phyloP scores from a whole-genome alignment of 2,329 filamentous ascomycete genomes.

The Aspergillus intermedius region DNA sequence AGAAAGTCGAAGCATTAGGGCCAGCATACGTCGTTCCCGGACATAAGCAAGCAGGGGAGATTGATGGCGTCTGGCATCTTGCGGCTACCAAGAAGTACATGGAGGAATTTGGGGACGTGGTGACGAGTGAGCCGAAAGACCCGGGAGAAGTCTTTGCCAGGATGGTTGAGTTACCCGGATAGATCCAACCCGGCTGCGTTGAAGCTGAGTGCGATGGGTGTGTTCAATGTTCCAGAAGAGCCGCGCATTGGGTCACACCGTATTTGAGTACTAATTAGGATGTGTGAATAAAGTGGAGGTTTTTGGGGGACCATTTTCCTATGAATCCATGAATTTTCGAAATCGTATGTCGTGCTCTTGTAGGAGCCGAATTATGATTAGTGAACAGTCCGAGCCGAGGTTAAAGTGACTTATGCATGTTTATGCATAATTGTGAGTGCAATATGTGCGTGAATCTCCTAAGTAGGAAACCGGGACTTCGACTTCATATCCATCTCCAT shows the following conservation, averaged over 20 bases:
- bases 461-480: not conserved
- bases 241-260: not conserved
- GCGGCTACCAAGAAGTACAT: slow-evolving; percentile 5
- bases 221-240: not conserved
- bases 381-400: slow-evolving; percentile 9
- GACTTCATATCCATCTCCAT: too few relatives aligned
- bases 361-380: slow-evolving; percentile 2
- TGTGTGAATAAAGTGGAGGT: too few relatives aligned
- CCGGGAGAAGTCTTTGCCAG: not conserved
- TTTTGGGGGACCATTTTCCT: too few relatives aligned
- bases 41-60: slow-evolving; percentile 5
- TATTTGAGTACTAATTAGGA: not conserved
- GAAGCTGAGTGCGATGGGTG: not conserved
- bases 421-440: not conserved
- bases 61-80: slow-evolving; percentile 5
- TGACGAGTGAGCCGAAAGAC: not conserved
- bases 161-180: not conserved
- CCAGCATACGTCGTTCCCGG: slow-evolving; percentile 4
- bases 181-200: not conserved
- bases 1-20: slow-evolving; percentile 4
- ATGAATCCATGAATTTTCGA: too few relatives aligned
- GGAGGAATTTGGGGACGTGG: not conserved
- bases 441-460: too few relatives aligned
- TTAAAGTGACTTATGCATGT: not conserved
- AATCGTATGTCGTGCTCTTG: too few relatives aligned